Base-by-base conservation (phyloP, 345 rosid genomes). In the Lumnitzera racemosa region DNA sequence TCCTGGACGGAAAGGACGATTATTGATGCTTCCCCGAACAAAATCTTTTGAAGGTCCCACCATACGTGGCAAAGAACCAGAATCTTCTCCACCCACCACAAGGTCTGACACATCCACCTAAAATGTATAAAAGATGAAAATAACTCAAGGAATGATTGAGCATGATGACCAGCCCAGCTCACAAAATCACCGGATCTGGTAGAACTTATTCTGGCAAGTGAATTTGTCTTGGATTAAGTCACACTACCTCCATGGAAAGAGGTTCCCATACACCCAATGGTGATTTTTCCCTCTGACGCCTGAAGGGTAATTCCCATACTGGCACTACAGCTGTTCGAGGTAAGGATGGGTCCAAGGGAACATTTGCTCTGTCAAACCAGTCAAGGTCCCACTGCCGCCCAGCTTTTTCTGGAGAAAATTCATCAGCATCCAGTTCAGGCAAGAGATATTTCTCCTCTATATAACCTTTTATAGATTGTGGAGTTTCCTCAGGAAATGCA, bases 1-100 rank as follows among this genome's bases (percentile, higher is more conserved):
- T 65, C 98, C 98, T 13, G 98, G 98, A 51, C 84, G 86, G 68
- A 92, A 92, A 67, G 98, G 98, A 27, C 94, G 97, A 73, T 80
- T 89, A 67, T 71, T 85, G 71, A 81, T 78, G 78, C 98, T 89
- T 81, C 98, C 98, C 65, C 91, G 82, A 56, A 89, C 72, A 74
- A 85, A 71, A 77, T 91, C 98, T 65, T 83, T 87, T 15, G 92
- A 76, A 55, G 85, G 81, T 51, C 89, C 89, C 59, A 71, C 73
- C 61, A 80, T 47, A 20, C 84, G 83, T 17, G 89, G 92, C 51
- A 83, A 67, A 65, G 79, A 69, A 70, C 89, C 80, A 62, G 80
- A 76, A 48, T 78, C 92, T 72, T 87, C 86, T 76, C 72, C 79
- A 70, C 85, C 90, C 12, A 70, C 68, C 72, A 64, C 79, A 69